Conservation (phyloP, 371 early-diverging fungal species). For the Thermomucor indicae-seudaticae region DNA sequence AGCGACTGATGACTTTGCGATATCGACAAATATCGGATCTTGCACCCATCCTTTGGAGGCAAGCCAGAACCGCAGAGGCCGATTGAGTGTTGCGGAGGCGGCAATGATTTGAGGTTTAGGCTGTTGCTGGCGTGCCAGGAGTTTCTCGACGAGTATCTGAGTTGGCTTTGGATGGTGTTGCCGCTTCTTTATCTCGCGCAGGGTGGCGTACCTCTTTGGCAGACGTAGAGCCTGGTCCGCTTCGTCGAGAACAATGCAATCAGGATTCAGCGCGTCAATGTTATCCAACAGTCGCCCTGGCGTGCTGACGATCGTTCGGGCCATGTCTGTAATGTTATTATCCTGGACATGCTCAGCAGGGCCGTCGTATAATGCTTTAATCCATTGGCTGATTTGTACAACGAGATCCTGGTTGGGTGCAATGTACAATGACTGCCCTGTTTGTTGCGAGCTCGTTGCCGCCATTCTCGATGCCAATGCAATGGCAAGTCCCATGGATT, state of each 20-base stretch:
- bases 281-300: constrained; percentile 55
- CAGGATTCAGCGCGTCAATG: constrained; percentile 36
- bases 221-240: constrained; percentile 69
- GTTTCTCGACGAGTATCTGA: constrained; percentile 48
- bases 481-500: constrained; percentile 66
- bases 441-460: neutral
- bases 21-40: constrained; percentile 62
- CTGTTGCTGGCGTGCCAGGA: constrained; percentile 28
- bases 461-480: constrained; percentile 28
- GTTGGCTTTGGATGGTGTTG: constrained; percentile 64
- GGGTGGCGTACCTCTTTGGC: constrained; percentile 55
- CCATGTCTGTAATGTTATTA: constrained; percentile 11
- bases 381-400: constrained; percentile 64
- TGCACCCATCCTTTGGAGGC: constrained; percentile 48
- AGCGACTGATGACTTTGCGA: constrained; percentile 18
- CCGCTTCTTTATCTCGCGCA: constrained; percentile 42
- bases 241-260: constrained; percentile 71
- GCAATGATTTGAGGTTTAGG: constrained; percentile 52
- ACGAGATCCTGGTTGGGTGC: constrained; percentile 90
- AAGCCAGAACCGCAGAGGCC: constrained; percentile 55
- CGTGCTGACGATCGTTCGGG: constrained; percentile 64
- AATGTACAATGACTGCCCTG: constrained; percentile 58
- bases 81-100: constrained; percentile 74
- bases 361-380: constrained; percentile 13
- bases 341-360: neutral